phyloP scores from a whole-genome alignment of 306 rosid species.

The Myrica gale region DNA sequence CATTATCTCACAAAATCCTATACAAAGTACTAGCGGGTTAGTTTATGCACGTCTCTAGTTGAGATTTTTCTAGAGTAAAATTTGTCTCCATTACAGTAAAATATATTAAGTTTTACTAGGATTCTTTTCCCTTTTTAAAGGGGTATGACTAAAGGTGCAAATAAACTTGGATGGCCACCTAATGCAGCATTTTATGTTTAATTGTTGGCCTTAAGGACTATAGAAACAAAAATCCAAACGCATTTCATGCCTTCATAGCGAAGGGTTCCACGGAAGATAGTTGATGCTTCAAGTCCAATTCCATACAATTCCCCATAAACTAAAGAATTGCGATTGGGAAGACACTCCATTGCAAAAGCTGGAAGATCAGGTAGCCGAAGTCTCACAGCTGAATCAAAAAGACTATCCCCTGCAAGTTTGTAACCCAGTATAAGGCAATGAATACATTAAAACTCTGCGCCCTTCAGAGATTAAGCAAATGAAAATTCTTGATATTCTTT shows the following conservation, averaged over 20 bases:
- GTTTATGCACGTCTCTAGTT: background rate
- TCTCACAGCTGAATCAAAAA: constrained; percentile 76
- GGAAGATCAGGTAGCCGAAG: constrained; percentile 73
- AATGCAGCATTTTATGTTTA: background rate
- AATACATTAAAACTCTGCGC: background rate
- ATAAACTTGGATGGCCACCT: background rate
- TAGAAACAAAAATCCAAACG: constrained; percentile 10
- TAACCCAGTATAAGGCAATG: background rate
- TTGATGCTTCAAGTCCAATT: constrained; percentile 76
- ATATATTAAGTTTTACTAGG: no score
- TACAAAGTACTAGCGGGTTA: constrained; percentile 3
- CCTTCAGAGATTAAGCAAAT: background rate
- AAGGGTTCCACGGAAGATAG: constrained; percentile 91
- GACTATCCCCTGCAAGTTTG: constrained; percentile 59
- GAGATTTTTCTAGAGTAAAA: background rate
- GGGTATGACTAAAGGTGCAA: no score
- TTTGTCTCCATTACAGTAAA: background rate
- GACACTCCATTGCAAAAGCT: constrained; percentile 86
- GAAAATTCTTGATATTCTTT: background rate
- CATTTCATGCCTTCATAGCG: constrained; percentile 78
- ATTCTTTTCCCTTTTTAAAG: no score
- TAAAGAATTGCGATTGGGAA: constrained; percentile 85
- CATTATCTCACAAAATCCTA: constrained; percentile 88
- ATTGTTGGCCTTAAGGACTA: constrained; percentile 10
- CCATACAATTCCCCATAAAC: constrained; percentile 78